These are phyloP conservation scores for Sporobolomyces pararoseus DNA, from an alignment of 768 basidiomycete species.

Conservation along the genomic window DNA sequence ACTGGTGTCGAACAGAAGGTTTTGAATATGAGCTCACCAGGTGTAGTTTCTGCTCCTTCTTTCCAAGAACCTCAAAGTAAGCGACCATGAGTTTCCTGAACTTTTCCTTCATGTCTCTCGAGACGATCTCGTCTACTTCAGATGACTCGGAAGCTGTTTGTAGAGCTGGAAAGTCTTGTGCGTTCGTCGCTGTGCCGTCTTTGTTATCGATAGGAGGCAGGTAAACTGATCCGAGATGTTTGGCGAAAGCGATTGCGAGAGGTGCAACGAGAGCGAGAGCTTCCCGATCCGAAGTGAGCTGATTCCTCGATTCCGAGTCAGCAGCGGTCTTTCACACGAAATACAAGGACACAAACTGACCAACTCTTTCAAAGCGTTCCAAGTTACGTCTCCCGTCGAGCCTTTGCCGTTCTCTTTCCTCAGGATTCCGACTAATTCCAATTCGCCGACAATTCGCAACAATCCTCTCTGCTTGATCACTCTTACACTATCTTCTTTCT, in stretches of 20 bases:
- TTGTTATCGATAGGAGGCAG: constrained; percentile 44
- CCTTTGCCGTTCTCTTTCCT: constrained; percentile 65
- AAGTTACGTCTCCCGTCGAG: constrained; percentile 75
- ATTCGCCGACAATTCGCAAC: constrained; percentile 79
- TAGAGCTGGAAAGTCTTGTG: constrained; percentile 33
- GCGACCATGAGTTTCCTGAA: constrained; percentile 90
- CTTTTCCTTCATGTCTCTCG: constrained; percentile 76
- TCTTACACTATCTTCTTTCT: constrained; percentile 82
- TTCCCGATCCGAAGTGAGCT: constrained; percentile 46
- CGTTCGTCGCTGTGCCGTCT: background rate
- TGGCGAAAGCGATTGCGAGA: constrained; percentile 83
- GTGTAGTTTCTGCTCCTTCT: constrained; percentile 81
- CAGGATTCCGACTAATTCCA: constrained; percentile 81
- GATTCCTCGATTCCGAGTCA: background rate
- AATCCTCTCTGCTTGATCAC: constrained; percentile 77
- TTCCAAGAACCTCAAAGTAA: constrained; percentile 86
- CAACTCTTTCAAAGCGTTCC: constrained; percentile 77
- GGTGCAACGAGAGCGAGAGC: constrained; percentile 59
- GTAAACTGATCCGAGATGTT: constrained; percentile 82
- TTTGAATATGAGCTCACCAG: constrained; percentile 14
- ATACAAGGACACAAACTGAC: constrained; percentile 54
- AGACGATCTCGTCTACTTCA: constrained; percentile 62
- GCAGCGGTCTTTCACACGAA: background rate
- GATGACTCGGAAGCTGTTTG: background rate
- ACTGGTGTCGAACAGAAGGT: background rate